Base-by-base conservation (phyloP, 2,329 filamentous ascomycete genomes). In the Neonectria magnoliae region DNA sequence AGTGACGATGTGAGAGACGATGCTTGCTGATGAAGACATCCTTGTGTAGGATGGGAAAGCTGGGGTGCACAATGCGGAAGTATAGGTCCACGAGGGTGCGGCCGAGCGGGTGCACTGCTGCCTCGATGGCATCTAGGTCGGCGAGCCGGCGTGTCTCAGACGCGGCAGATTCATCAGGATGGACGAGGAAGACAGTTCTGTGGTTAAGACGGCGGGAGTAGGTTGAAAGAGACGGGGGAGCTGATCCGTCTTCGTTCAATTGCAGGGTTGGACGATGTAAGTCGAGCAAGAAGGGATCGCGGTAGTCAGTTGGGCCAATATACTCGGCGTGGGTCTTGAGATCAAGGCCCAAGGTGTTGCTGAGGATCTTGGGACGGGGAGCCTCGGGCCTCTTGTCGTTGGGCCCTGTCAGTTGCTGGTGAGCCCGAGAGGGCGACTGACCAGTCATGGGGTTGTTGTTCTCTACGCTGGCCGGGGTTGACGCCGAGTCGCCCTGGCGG, bases 31-130 rank as follows among this genome's bases (percentile, higher is more conserved):
- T 79, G 64, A 88, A 90, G 13, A 89, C 86, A 33, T 83, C 84
- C 72, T 89, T 89, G 71, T 89, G 86, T 4, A 89, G 74, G 51
- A 89, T 83, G 1, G 87, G 87, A 68, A 86, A 88, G 61, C 81
- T 83, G 0, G 87, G 87, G 68, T 89, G 87, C 9, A 89, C 82
- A 42, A 88, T 85, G 27, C 85, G 81, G 74, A 92, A 92, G 79
- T 91, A 92, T 20, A 92, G 82, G 68, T 90, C 87, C 68, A 93
- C 83, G 50, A 93, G 78, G 9, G 85, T 85, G 53, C 84, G 83
- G 18, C 90, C 90, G 68, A 91, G 85, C 4, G 89, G 87, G 25
- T 85, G 84, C 5, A 93, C 87, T 42, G 88, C 81, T 29, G 84
- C 82, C 74, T 91, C 89, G 60, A 92, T 85, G 31, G 84, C 83